These are phyloP conservation scores for Hortiboletus rubellus DNA, from an alignment of 1,284 basidiomycete species.

Conservation along the genomic window DNA sequence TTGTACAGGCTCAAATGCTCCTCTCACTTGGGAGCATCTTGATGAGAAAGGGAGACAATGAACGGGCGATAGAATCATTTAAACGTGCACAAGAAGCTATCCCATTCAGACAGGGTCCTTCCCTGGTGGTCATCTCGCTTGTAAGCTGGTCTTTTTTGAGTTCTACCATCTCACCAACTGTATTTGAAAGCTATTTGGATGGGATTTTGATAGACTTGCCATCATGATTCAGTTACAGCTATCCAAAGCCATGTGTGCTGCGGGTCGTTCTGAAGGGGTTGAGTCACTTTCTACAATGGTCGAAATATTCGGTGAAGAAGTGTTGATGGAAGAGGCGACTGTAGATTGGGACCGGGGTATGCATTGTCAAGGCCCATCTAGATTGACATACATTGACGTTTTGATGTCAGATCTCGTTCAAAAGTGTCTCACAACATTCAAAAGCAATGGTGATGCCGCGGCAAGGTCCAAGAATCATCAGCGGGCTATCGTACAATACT, in stretches of 20 bases:
- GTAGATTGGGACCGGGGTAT: background rate
- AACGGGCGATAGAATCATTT: too few relatives aligned
- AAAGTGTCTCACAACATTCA: background rate
- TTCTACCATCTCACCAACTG: background rate
- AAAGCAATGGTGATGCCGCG: background rate
- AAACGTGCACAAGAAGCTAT: too few relatives aligned
- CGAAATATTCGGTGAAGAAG: background rate
- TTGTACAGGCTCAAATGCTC: conserved; percentile 2
- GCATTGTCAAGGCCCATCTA: background rate
- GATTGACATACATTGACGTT: too few relatives aligned
- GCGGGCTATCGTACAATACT: too few relatives aligned
- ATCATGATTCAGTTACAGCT: background rate
- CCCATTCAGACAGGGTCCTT: too few relatives aligned
- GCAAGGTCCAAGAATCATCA: too few relatives aligned
- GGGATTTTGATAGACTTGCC: too few relatives aligned
- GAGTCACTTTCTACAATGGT: background rate
- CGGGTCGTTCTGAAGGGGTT: background rate
- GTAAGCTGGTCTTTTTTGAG: background rate
- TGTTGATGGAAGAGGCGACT: background rate
- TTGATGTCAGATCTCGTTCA: background rate
- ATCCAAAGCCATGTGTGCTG: background rate
- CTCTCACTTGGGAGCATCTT: background rate
- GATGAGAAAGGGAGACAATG: background rate
- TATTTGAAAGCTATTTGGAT: background rate
- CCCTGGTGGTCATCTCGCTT: background rate